These are phyloP conservation scores for Hanseniaspora osmophila DNA, from an alignment of 805 yeast species.

Conservation along the genomic window DNA sequence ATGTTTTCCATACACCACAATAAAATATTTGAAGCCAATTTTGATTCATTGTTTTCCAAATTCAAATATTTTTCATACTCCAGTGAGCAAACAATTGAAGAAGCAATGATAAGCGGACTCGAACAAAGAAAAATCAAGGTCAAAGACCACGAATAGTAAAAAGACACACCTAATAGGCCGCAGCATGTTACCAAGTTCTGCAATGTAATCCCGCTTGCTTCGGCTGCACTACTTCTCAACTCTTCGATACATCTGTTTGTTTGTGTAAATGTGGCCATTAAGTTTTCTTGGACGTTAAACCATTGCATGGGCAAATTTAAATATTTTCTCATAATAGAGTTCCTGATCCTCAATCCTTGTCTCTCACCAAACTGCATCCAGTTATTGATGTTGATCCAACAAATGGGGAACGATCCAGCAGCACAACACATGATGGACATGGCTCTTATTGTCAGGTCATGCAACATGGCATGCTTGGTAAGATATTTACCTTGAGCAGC, in stretches of 20 bases:
- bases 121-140: constrained; percentile 66
- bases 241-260: constrained; percentile 65
- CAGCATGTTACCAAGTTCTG: constrained; percentile 40
- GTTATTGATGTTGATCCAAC: constrained; percentile 40
- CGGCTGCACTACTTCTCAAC: constrained; percentile 50
- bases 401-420: constrained; percentile 27
- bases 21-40: constrained; percentile 43
- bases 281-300: constrained; percentile 44
- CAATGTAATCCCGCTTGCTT: constrained; percentile 42
- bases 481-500: constrained; percentile 23
- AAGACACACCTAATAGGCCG: constrained; percentile 47
- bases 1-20: constrained; percentile 60
- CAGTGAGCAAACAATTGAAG: constrained; percentile 37
- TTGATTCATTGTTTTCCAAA: constrained; percentile 42
- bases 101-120: constrained; percentile 47
- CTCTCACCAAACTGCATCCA: constrained; percentile 67
- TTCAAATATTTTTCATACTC: constrained; percentile 35
- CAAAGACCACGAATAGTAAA: constrained; percentile 73
- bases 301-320: constrained; percentile 35
- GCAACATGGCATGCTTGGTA: constrained; percentile 21
- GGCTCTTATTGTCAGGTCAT: constrained; percentile 25
- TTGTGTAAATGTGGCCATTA: constrained; percentile 53
- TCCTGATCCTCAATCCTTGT: constrained; percentile 47
- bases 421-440: constrained; percentile 34
- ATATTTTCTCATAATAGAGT: constrained; percentile 29